Evolutionary conservation across 805 yeast genomes (phyloP).

Genomic region (Cyberlindnera americana): DNA sequence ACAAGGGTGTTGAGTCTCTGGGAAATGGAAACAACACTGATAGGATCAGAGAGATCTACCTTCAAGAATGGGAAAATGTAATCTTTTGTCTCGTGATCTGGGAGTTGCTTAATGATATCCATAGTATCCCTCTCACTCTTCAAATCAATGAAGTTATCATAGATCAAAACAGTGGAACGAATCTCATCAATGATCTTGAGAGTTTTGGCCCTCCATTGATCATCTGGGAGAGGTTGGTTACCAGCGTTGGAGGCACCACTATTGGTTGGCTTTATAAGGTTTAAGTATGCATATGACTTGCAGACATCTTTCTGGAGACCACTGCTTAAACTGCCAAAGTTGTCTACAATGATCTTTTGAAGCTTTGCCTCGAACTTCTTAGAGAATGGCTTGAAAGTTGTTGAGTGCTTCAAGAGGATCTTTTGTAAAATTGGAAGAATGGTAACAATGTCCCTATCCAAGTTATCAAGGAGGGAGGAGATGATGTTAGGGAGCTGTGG

Average conservation of each 20-base stretch:
- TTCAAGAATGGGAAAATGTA: conserved; percentile 45
- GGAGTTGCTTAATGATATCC: conserved; percentile 39
- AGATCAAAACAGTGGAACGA: conserved; percentile 52
- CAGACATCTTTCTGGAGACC: conserved; percentile 40
- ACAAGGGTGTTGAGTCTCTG: conserved; percentile 46
- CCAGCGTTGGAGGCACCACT: conserved; percentile 26
- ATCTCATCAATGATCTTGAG: conserved; percentile 47
- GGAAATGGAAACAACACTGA: conserved; percentile 48
- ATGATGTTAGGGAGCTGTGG: conserved; percentile 70
- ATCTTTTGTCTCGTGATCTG: conserved; percentile 28
- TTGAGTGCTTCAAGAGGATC: conserved; percentile 56
- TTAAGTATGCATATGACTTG: conserved; percentile 52
- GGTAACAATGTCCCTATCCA: conserved; percentile 32
- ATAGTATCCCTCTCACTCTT: conserved; percentile 50
- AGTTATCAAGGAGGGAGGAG: conserved; percentile 45
- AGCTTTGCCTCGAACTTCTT: conserved; percentile 53
- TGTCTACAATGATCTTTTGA: conserved; percentile 31
- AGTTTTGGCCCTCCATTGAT: conserved; percentile 47
- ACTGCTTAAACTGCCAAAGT: conserved; percentile 37
- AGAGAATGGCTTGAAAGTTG: conserved; percentile 79
- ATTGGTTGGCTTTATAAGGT: conserved; percentile 42
- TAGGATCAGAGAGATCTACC: conserved; percentile 57
- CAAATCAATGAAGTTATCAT: conserved; percentile 55
- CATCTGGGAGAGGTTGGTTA: conserved; percentile 36
- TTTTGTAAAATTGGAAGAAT: conserved; percentile 39